A percentile compares a stretch with the other conserved stretches of the same genome.
These are phyloP conservation scores for Candida glaebosa DNA, from an alignment of 805 yeast species.

Conservation along the genomic window DNA sequence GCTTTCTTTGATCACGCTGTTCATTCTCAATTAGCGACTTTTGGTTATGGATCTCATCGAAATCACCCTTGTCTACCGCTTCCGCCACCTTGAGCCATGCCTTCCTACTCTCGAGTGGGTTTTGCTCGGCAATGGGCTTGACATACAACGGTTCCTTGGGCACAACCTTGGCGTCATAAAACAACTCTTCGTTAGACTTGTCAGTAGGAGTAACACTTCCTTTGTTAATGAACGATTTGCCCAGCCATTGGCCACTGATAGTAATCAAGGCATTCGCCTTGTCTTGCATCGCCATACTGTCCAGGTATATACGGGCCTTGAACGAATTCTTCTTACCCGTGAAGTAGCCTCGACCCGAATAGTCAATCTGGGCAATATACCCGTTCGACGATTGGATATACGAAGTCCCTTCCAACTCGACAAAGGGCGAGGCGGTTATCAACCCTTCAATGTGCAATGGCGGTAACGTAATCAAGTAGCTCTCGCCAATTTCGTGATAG, in stretches of 20 bases:
- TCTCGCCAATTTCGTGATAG: conserved; percentile 59
- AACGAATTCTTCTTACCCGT: conserved; percentile 91
- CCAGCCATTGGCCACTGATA: conserved; percentile 92
- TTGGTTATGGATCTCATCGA: conserved; percentile 67
- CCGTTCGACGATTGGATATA: conserved; percentile 82
- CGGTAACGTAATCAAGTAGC: conserved; percentile 82
- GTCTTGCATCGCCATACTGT: conserved; percentile 42
- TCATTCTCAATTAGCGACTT: conserved; percentile 77
- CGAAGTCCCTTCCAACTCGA: conserved; percentile 89
- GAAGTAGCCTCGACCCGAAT: conserved; percentile 90
- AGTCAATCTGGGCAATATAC: conserved; percentile 68
- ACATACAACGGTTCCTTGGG: conserved; percentile 59
- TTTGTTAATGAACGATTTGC: conserved; percentile 58
- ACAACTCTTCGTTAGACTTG: conserved; percentile 47
- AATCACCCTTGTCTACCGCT: conserved; percentile 76
- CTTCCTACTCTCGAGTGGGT: conserved; percentile 74
- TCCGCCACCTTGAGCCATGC: conserved; percentile 91
- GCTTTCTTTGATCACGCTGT: conserved; percentile 78
- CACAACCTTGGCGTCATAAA: conserved; percentile 57
- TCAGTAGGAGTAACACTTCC: conserved; percentile 48
- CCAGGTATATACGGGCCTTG: conserved; percentile 76
- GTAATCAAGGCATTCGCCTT: conserved; percentile 71
- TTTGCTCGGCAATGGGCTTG: conserved; percentile 79
- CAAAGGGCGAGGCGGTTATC: conserved; percentile 86
- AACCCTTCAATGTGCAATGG: conserved; percentile 94